Evolutionary conservation across 805 yeast species (phyloP).

Genomic region (Crinitomyces ghanaensis): DNA sequence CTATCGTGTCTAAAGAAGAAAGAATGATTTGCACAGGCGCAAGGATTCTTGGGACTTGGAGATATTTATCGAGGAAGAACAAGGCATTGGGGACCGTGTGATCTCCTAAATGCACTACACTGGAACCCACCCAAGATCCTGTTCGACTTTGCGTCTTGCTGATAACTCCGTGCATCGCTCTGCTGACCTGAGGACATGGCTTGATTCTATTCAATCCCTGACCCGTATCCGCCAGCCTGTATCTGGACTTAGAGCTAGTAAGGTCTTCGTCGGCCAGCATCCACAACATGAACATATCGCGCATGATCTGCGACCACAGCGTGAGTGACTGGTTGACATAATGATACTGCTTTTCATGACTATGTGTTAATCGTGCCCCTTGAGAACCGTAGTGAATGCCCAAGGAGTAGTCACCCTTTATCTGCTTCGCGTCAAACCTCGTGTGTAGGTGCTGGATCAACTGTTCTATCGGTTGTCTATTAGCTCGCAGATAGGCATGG

Average conservation of each 20-base stretch:
- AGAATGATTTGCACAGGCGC: slow-evolving; percentile 59
- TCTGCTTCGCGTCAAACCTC: slow-evolving; percentile 33
- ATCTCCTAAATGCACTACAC: slow-evolving; percentile 73
- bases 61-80: slow-evolving; percentile 67
- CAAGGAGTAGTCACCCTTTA: slow-evolving; percentile 33
- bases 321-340: slow-evolving; percentile 66
- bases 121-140: slow-evolving; percentile 67
- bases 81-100: slow-evolving; percentile 76
- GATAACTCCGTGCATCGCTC: slow-evolving; percentile 60
- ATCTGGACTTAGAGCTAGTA: slow-evolving; percentile 37
- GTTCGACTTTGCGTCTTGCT: slow-evolving; percentile 52
- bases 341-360: slow-evolving; percentile 59
- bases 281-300: slow-evolving; percentile 72
- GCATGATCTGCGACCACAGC: slow-evolving; percentile 66
- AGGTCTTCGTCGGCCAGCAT: slow-evolving; percentile 64
- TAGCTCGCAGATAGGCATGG: slow-evolving; percentile 58
- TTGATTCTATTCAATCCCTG: slow-evolving; percentile 74
- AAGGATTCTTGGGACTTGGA: slow-evolving; percentile 66
- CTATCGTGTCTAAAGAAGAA: slow-evolving; percentile 41
- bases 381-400: slow-evolving; percentile 55
- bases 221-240: slow-evolving; percentile 59
- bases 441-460: slow-evolving; percentile 43
- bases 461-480: slow-evolving; percentile 53
- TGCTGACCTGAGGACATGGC: slow-evolving; percentile 55
- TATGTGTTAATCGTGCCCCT: slow-evolving; percentile 65